phyloP scores from a whole-genome alignment of 2,329 filamentous ascomycete species.

The Sodiomyces alkalinus region DNA sequence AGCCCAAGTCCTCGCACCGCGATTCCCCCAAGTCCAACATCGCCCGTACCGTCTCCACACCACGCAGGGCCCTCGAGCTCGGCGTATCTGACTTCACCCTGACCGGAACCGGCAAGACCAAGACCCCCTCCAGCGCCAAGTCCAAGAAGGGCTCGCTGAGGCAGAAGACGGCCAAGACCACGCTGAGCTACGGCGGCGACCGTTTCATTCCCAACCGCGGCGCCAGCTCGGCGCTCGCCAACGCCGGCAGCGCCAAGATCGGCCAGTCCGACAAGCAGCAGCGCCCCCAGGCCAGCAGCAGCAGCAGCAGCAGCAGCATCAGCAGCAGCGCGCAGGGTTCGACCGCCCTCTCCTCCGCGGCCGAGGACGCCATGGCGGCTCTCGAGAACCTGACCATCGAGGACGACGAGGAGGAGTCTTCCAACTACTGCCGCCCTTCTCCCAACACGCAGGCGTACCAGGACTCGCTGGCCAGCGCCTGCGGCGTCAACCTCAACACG shows the following conservation, averaged over 20 bases:
- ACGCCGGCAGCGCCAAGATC: slow-evolving; percentile 70
- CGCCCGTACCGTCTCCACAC: slow-evolving; percentile 56
- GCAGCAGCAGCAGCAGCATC: slow-evolving; percentile 46
- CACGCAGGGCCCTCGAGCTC: slow-evolving; percentile 70
- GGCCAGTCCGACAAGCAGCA: slow-evolving; percentile 53
- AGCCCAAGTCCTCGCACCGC: slow-evolving; percentile 52
- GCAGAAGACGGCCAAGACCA: slow-evolving; percentile 55
- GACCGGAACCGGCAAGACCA: slow-evolving; percentile 59
- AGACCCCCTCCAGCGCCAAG: slow-evolving; percentile 43
- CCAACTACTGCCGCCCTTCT: slow-evolving; percentile 60
- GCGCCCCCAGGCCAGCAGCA: slow-evolving; percentile 67
- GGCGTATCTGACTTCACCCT: slow-evolving; percentile 87
- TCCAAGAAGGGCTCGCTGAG: slow-evolving; percentile 37
- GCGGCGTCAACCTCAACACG: slow-evolving; percentile 83
- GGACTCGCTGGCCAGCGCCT: slow-evolving; percentile 77
- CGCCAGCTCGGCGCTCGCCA: slow-evolving; percentile 77
- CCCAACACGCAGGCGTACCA: slow-evolving; percentile 85
- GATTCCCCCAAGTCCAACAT: slow-evolving; percentile 97
- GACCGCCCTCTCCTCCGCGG: slow-evolving; percentile 58
- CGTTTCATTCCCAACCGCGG: slow-evolving; percentile 92
- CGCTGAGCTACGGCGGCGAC: slow-evolving; percentile 66
- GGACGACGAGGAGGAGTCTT: slow-evolving; percentile 56
- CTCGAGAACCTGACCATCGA: slow-evolving; percentile 64
- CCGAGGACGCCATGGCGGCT: slow-evolving; percentile 65
- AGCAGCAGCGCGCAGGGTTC: slow-evolving; percentile 57